Conservation (phyloP, 768 basidiomycete genomes). For the Crepidotus variabilis region DNA sequence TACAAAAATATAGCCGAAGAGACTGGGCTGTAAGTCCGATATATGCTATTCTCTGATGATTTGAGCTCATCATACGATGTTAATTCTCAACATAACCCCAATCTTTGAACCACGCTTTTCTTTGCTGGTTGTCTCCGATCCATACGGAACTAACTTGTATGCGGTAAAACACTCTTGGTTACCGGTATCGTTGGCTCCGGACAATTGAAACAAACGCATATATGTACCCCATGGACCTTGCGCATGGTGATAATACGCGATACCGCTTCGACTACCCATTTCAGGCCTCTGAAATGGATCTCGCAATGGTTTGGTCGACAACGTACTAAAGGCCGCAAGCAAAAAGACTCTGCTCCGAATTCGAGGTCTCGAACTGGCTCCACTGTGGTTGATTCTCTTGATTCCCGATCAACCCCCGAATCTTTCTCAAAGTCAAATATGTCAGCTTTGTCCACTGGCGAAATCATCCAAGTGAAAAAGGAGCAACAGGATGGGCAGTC, state of each 20-base stretch:
- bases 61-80: not conserved
- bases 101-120: not conserved
- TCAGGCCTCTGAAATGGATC: conserved; percentile 32
- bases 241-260: not conserved
- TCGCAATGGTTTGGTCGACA: conserved; percentile 29
- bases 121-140: too few species aligned
- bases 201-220: not conserved
- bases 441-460: not conserved
- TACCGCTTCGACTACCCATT: not conserved
- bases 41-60: not conserved
- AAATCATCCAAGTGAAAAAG: not conserved
- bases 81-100: not conserved
- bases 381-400: not conserved
- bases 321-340: conserved; percentile 21
- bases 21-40: conserved; percentile 30
- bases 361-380: not conserved
- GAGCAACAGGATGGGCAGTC: not conserved
- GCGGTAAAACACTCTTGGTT: too few species aligned
- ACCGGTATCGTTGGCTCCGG: too few species aligned
- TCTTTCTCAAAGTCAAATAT: not conserved
- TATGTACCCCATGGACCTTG: not conserved
- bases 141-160: too few species aligned
- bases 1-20: conserved; percentile 22
- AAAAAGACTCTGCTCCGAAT: not conserved
- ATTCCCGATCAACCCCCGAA: not conserved